Evolutionary conservation across 2,329 filamentous ascomycete genomes (phyloP).

Genomic region (Raffaelea arxii): DNA sequence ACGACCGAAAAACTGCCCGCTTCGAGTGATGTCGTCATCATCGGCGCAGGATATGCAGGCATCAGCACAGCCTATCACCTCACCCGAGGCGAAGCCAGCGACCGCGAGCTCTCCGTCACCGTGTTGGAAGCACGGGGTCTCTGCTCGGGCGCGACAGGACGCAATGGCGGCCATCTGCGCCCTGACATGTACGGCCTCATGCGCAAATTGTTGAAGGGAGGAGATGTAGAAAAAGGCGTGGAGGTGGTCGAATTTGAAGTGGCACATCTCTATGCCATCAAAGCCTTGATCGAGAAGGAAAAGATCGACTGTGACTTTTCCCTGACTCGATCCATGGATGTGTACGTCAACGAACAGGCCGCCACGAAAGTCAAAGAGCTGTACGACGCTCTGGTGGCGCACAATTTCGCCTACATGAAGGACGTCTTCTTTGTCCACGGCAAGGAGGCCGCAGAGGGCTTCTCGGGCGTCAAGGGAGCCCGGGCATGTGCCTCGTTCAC

Average conservation of each 20-base stretch:
- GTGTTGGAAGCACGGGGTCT: constrained; percentile 19
- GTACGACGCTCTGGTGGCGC: no score
- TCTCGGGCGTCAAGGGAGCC: constrained; percentile 11
- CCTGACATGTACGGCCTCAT: constrained; percentile 5
- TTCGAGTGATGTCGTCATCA: constrained; percentile 20
- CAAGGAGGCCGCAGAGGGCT: background rate
- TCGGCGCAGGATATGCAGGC: constrained; percentile 27
- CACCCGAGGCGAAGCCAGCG: constrained; percentile 11
- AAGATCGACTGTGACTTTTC: no score
- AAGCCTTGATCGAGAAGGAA: background rate
- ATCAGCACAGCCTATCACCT: constrained; percentile 21
- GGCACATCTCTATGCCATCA: background rate
- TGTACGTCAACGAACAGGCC: no score
- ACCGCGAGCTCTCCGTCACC: constrained; percentile 8
- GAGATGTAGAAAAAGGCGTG: constrained; percentile 8
- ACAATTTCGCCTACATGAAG: no score
- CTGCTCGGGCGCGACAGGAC: constrained; percentile 19
- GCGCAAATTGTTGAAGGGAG: background rate
- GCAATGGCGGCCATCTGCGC: constrained; percentile 20
- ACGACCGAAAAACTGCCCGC: no score
- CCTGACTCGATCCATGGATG: no score
- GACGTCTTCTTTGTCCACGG: background rate
- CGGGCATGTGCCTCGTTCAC: no score
- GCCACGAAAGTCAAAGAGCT: no score
- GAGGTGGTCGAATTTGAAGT: constrained; percentile 4